phyloP scores from a whole-genome alignment of 306 rosid species.

The Morella rubra region DNA sequence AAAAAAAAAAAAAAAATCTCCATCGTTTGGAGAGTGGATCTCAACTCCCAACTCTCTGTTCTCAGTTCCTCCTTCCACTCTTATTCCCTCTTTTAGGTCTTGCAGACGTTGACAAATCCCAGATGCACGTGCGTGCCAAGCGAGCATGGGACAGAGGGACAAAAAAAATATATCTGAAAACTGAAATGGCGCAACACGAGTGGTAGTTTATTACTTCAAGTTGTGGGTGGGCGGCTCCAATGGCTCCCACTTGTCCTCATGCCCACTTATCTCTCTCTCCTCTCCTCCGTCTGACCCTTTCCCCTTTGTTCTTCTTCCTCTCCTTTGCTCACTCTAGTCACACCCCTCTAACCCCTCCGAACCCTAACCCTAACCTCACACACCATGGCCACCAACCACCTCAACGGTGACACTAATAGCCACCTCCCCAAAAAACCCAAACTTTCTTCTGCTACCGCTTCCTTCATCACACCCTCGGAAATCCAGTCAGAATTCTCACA shows the following conservation, averaged over 20 bases:
- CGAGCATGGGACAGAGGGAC: not conserved
- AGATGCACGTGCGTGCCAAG: not conserved
- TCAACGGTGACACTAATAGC: conserved; percentile 50
- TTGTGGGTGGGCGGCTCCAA: not conserved
- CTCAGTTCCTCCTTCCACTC: no score
- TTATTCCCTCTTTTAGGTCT: no score
- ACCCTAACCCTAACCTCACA: conserved; percentile 15
- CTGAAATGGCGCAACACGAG: conserved; percentile 7
- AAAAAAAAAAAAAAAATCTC: no score
- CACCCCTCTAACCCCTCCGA: not conserved
- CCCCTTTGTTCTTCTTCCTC: not conserved
- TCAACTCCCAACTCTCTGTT: no score
- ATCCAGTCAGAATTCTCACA: conserved; percentile 66
- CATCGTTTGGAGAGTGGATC: no score
- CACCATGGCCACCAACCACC: conserved; percentile 44
- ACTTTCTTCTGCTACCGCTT: conserved; percentile 21
- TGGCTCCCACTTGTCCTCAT: not conserved
- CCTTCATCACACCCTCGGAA: conserved; percentile 51
- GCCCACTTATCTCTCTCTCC: not conserved
- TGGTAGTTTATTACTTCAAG: not conserved
- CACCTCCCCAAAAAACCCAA: conserved; percentile 61
- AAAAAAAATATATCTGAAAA: not conserved
- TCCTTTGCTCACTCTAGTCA: not conserved
- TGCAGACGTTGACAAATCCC: not conserved
- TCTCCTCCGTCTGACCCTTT: not conserved